Percentiles rank a stretch among this genome's conserved stretches.
phyloP scores from a whole-genome alignment of 768 basidiomycete species.

The Amanita inopinata region DNA sequence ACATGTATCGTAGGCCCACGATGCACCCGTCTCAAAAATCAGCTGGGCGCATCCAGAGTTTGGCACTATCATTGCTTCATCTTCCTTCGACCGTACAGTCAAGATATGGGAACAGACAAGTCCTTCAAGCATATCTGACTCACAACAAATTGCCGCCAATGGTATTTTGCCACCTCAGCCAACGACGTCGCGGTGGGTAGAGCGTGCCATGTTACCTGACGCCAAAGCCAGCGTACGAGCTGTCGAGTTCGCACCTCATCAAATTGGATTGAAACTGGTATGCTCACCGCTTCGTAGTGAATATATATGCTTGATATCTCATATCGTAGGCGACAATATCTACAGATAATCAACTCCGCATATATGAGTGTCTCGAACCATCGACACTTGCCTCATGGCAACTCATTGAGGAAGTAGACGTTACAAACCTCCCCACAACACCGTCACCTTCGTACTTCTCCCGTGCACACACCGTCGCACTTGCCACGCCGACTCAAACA shows the following conservation, averaged over 20 bases:
- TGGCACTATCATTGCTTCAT: constrained; percentile 77
- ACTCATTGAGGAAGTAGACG: constrained; percentile 68
- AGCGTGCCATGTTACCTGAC: constrained; percentile 68
- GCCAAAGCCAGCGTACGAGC: constrained; percentile 78
- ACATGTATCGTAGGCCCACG: constrained; percentile 63
- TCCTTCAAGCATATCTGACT: constrained; percentile 18
- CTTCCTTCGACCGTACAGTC: constrained; percentile 84
- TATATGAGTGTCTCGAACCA: constrained; percentile 87
- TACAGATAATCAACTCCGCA: constrained; percentile 76
- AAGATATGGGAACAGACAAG: constrained; percentile 82
- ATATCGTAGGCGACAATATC: constrained; percentile 72
- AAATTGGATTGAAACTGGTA: constrained; percentile 85
- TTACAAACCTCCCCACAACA: constrained; percentile 41
- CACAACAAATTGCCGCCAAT: constrained; percentile 18
- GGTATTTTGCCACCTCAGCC: constrained; percentile 17
- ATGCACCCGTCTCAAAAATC: constrained; percentile 76
- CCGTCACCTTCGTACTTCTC: constrained; percentile 32
- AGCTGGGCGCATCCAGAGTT: constrained; percentile 93
- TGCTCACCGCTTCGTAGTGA: constrained; percentile 16
- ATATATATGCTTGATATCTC: neutral
- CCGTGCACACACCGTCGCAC: constrained; percentile 44
- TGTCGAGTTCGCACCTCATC: constrained; percentile 81
- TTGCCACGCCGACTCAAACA: constrained; percentile 68
- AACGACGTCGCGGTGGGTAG: constrained; percentile 52
- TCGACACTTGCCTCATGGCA: constrained; percentile 68